Evolutionary conservation across 805 yeast genomes (phyloP).

Genomic region (Yarrowia sp.): DNA sequence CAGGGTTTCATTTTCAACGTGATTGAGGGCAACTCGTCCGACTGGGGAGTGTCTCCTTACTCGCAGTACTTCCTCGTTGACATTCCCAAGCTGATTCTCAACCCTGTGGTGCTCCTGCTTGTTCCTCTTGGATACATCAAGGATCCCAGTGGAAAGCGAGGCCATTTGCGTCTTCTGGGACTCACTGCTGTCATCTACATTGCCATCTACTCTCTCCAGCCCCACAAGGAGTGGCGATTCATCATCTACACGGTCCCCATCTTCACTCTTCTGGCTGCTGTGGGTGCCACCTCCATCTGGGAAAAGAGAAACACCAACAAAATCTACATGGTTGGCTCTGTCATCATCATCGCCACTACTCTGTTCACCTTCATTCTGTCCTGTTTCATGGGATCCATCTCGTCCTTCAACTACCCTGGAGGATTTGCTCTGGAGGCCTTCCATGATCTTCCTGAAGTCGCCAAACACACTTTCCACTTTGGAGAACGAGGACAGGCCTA

Average conservation of each 20-base stretch:
- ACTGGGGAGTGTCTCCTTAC: constrained; percentile 88
- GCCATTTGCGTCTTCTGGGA: constrained; percentile 55
- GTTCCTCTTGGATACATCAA: constrained; percentile 56
- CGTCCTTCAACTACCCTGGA: constrained; percentile 87
- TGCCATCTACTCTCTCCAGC: constrained; percentile 74
- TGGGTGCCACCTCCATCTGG: constrained; percentile 57
- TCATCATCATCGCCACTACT: constrained; percentile 50
- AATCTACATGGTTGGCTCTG: constrained; percentile 46
- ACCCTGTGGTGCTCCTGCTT: constrained; percentile 50
- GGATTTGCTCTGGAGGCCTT: constrained; percentile 71
- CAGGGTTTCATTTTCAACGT: constrained; percentile 77
- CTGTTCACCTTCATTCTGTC: constrained; percentile 54
- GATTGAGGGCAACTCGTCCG: constrained; percentile 69
- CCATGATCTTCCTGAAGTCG: constrained; percentile 52
- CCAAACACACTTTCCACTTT: constrained; percentile 44
- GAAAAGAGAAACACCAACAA: constrained; percentile 48
- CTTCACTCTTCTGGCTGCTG: constrained; percentile 67
- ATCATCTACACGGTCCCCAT: constrained; percentile 78
- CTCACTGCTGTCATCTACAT: constrained; percentile 63
- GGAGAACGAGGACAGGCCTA: constrained; percentile 29
- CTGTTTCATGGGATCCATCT: constrained; percentile 62
- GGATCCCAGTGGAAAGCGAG: constrained; percentile 47
- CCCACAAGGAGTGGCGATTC: constrained; percentile 96
- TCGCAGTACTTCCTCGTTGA: constrained; percentile 68
- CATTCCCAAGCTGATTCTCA: constrained; percentile 52